phyloP scores from a whole-genome alignment of 148 eudicot genomes.

The Rhododendron henanense region DNA sequence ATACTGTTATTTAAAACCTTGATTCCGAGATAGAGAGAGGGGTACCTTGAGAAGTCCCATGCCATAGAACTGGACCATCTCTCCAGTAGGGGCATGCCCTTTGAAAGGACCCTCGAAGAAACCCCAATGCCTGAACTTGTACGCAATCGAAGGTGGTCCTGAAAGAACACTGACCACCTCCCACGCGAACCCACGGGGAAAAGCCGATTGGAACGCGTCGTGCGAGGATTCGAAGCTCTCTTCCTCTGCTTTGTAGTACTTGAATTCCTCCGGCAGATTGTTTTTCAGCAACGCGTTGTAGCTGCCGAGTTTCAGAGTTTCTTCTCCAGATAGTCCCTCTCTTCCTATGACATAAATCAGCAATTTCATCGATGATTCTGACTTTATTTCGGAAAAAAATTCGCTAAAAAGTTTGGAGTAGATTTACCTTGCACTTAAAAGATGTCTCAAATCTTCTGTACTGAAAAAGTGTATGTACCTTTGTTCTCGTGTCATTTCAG shows the following conservation, averaged over 20 bases:
- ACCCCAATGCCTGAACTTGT: conserved; percentile 95
- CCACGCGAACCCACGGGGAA: conserved; percentile 92
- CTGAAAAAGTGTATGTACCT: too few relatives aligned
- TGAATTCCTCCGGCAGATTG: conserved; percentile 52
- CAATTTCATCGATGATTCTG: neutral
- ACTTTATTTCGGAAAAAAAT: too few relatives aligned
- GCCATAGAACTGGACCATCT: conserved; percentile 75
- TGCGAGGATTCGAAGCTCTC: conserved; percentile 86
- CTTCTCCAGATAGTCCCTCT: conserved; percentile 75
- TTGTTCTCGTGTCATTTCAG: neutral
- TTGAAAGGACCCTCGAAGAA: conserved; percentile 82
- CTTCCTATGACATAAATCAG: conserved; percentile 38
- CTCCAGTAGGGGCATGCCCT: conserved; percentile 74
- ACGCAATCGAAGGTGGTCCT: conserved; percentile 66
- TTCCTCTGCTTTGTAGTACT: conserved; percentile 72
- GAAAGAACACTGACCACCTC: conserved; percentile 73
- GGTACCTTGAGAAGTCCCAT: conserved; percentile 71
- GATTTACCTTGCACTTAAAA: too few relatives aligned
- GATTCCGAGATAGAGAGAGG: neutral
- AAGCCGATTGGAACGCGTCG: conserved; percentile 54
- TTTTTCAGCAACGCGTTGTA: conserved; percentile 72
- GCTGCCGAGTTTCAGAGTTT: conserved; percentile 58
- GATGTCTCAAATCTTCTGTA: too few relatives aligned
- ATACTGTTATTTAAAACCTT: neutral
- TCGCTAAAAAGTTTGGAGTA: neutral